phyloP scores from a whole-genome alignment of 139 green algal species.

The Klebsormidium nitens region DNA sequence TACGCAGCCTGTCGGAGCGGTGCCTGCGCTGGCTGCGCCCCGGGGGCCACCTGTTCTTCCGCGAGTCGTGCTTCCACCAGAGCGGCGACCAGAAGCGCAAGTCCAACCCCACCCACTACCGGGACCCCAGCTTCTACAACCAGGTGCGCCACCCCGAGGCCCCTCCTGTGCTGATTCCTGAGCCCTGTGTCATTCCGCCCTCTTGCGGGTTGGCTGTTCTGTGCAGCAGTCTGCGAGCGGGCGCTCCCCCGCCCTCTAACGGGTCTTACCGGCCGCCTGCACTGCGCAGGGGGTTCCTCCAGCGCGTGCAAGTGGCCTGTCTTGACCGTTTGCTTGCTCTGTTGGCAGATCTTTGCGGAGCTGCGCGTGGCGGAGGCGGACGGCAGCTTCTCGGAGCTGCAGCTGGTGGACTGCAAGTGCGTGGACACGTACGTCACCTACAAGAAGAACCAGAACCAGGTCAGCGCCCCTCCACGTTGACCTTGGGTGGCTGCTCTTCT shows the following conservation, averaged over 20 bases:
- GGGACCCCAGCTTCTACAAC: conserved; percentile 43
- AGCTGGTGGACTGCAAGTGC: conserved; percentile 63
- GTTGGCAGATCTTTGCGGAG: background rate
- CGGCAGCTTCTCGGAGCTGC: conserved; percentile 11
- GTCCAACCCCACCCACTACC: conserved; percentile 85
- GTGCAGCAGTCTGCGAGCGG: no score
- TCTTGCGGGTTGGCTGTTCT: no score
- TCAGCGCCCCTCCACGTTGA: no score
- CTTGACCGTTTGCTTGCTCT: no score
- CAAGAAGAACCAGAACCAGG: conserved; percentile 84
- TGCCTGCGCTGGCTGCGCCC: conserved; percentile 41
- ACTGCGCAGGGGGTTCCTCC: no score
- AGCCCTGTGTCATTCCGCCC: no score
- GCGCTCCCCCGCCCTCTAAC: no score
- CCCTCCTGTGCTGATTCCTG: no score
- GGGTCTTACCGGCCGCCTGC: no score
- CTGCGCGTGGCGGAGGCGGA: background rate
- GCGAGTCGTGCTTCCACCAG: conserved; percentile 82
- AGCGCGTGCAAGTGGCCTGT: no score
- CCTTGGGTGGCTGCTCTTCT: no score
- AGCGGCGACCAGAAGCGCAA: conserved; percentile 64
- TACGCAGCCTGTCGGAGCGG: conserved; percentile 4
- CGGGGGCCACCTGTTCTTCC: conserved; percentile 75
- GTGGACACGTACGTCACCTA: conserved; percentile 75
- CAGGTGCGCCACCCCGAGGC: no score